Percentiles rank a stretch among this genome's conserved stretches.
Conservation (phyloP, 257 asterid genomes). For the Plantago ovata region DNA sequence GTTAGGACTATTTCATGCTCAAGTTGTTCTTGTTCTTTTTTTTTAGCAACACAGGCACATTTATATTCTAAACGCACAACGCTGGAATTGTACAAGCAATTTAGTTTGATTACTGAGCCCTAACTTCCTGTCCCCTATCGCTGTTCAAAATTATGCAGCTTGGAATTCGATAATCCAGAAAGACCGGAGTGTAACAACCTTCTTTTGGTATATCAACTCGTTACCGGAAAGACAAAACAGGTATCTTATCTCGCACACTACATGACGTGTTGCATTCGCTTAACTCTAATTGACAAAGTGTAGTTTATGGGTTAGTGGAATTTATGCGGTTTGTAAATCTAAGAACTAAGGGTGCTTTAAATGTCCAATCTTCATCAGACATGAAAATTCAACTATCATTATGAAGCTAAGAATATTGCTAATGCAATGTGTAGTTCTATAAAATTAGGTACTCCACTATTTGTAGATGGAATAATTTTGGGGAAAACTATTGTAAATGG, state of each 20-base stretch:
- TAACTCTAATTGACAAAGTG: too few species aligned
- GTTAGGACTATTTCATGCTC: conserved; percentile 37
- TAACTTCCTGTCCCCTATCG: conserved; percentile 8
- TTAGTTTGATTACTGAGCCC: conserved; percentile 12
- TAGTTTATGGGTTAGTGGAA: too few species aligned
- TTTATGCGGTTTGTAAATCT: too few species aligned
- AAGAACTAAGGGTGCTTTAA: too few species aligned
- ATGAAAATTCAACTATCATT: too few species aligned
- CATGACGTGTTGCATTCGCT: not conserved
- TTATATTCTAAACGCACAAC: not conserved
- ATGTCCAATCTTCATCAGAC: too few species aligned
- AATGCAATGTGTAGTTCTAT: too few species aligned
- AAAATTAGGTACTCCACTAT: not conserved
- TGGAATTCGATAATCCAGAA: conserved; percentile 85
- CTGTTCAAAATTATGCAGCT: conserved; percentile 38
- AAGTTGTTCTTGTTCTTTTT: conserved; percentile 9
- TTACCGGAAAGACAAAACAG: conserved; percentile 88
- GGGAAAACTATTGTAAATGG: too few species aligned
- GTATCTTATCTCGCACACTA: conserved; percentile 28
- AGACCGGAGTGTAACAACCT: conserved; percentile 96
- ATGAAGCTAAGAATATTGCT: too few species aligned
- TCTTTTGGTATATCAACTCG: conserved; percentile 81
- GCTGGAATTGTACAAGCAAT: not conserved
- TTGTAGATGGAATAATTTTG: conserved; percentile 11
- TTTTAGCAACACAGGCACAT: not conserved